These are phyloP conservation scores for Akebia trifoliata DNA, from an alignment of 164 flowering plant species.

Conservation along the genomic window DNA sequence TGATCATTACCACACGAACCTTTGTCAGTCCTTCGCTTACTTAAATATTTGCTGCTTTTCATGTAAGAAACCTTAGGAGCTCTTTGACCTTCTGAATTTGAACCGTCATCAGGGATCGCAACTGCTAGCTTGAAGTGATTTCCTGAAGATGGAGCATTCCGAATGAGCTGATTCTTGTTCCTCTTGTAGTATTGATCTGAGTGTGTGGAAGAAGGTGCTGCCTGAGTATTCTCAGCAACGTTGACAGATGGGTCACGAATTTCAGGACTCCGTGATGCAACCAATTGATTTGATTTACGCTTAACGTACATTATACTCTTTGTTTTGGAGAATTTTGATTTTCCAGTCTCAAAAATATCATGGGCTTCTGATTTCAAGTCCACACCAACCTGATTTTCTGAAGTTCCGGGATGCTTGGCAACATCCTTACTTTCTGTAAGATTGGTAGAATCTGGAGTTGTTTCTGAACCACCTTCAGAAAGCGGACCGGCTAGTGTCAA, in stretches of 20 bases:
- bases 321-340: slow-evolving; percentile 17
- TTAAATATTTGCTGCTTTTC: slow-evolving; percentile 24
- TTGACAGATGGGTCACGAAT: slow-evolving; percentile 18
- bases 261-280: slow-evolving; percentile 46
- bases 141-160: slow-evolving; percentile 36
- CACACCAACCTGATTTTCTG: slow-evolving; percentile 29
- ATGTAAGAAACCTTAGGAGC: slow-evolving; percentile 17
- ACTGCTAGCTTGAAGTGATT: slow-evolving; percentile 22
- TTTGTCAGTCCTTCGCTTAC: slow-evolving; percentile 33
- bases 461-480: slow-evolving; percentile 23
- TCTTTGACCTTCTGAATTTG: slow-evolving; percentile 28
- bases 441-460: slow-evolving; percentile 14
- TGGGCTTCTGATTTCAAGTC: slow-evolving; percentile 24
- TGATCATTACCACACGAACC: slow-evolving; percentile 28
- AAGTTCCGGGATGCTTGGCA: slow-evolving; percentile 14
- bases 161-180: slow-evolving; percentile 71
- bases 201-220: slow-evolving; percentile 5
- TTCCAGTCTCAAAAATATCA: slow-evolving; percentile 25
- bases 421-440: slow-evolving; percentile 18
- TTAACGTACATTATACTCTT: slow-evolving; percentile 53
- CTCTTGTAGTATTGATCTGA: slow-evolving; percentile 67
- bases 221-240: slow-evolving; percentile 28
- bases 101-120: slow-evolving; percentile 21
- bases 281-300: slow-evolving; percentile 64
- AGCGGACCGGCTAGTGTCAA: slow-evolving; percentile 19